Evolutionary conservation across 2,329 filamentous ascomycete genomes (phyloP), one percentile per base, ranked within the genome.

Genomic region (Penicillium sp.): DNA sequence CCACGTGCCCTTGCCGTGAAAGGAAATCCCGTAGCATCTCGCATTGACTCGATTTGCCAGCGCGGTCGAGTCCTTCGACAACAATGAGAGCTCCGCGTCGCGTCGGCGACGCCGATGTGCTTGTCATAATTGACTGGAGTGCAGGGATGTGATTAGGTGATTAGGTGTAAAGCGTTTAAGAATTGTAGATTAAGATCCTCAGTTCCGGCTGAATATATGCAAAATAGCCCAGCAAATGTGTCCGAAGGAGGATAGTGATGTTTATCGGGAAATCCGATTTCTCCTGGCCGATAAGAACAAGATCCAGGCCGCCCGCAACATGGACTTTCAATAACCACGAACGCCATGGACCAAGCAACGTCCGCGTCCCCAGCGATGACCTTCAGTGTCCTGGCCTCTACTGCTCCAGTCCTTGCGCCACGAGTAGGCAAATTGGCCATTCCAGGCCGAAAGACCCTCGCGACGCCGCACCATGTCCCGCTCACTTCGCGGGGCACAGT

Each of bases 1-100:
- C 82, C 49, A 78, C 73, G 48, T 80, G 75, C 8, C 84, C 85
- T 55, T 77, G 70, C 6, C 73, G 68, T 54, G 80, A 72, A 4
- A 91, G 78, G 38, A 74, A 77, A 29, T 82, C 74, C 38, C 81
- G 82, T 41, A 97, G 79, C 45, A 86, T 77, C 68, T 87, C 83
- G 66, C 91, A 93, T 82, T 96, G 93, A 35, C 92, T 96, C 23
- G 91, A 93, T 82, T 97, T 97, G 55, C 93, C 93, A 43, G 92
- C 91, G 63, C 91, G 86, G 69, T 97, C 93, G 61, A 97, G 81
- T 2, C 93, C 93, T 78, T 97, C 93, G 55, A 96, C 85, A 5
- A 93, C 89, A 53, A 96, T 84, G 33, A 97, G 83, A 13, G 87
- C 86, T 47, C 92, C 92, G 47, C 88, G 82, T 50, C 55, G 59